Evolutionary conservation across 495 filamentous ascomycete genomes (phyloP).

Genomic region (Penicillium riverlandense): DNA sequence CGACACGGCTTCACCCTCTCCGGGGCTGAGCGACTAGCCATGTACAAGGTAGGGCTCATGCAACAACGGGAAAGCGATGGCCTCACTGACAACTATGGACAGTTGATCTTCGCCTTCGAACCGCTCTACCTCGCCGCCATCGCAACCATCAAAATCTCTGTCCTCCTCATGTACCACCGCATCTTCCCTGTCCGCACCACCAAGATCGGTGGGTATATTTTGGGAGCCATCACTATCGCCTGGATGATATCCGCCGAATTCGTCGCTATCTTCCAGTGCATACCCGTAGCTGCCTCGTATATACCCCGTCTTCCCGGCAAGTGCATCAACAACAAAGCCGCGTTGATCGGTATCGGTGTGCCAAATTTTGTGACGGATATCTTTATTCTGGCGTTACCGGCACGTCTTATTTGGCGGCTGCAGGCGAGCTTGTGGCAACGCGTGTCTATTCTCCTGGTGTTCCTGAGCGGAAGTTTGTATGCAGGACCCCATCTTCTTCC

Average conservation of each 20-base stretch:
- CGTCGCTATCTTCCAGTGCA: constrained; percentile 39
- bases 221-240: constrained; percentile 27
- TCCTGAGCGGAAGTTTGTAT: constrained; percentile 11
- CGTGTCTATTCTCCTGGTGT: constrained; percentile 7
- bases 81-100: constrained; percentile 11
- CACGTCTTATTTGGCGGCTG: constrained; percentile 35
- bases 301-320: constrained; percentile 19
- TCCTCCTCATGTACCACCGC: constrained; percentile 37
- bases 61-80: too few relatives aligned
- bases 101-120: constrained; percentile 8
- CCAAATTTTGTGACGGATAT: constrained; percentile 42
- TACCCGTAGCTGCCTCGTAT: constrained; percentile 35
- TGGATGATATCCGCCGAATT: constrained; percentile 38
- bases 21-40: too few relatives aligned
- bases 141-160: constrained; percentile 21
- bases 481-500: neutral
- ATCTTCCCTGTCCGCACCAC: constrained; percentile 32
- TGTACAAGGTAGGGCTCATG: too few relatives aligned
- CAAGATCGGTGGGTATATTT: constrained; percentile 24
- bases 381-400: constrained; percentile 37
- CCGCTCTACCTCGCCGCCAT: constrained; percentile 3
- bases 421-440: constrained; percentile 12
- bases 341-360: constrained; percentile 38
- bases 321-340: constrained; percentile 38
- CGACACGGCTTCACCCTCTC: too few relatives aligned